Percentiles rank a stretch among this genome's conserved stretches.
phyloP scores from a whole-genome alignment of 2,329 filamentous ascomycete species.

The Whalleya microplaca region DNA sequence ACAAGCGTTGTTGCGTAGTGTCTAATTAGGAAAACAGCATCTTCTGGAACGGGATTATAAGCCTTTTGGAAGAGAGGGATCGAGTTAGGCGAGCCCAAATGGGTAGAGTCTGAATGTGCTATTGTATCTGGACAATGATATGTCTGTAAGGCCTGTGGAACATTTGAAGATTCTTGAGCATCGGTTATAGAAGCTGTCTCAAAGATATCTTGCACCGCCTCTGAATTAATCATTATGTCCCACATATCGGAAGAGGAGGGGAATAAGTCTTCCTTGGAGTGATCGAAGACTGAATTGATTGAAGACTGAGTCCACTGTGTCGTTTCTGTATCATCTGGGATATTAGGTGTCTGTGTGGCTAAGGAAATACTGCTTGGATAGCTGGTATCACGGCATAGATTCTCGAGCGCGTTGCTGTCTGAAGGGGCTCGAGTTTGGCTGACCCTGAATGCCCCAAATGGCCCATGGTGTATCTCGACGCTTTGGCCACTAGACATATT shows the following conservation, averaged over 20 bases:
- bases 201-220: too few relatives aligned
- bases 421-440: background rate
- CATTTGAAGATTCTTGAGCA: too few relatives aligned
- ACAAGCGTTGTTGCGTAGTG: slow-evolving; percentile 43
- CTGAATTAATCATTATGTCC: too few relatives aligned
- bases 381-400: background rate
- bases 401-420: background rate
- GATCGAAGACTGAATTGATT: too few relatives aligned
- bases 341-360: too few relatives aligned
- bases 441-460: slow-evolving; percentile 16
- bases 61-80: background rate
- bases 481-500: slow-evolving; percentile 1
- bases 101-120: background rate
- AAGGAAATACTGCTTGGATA: background rate
- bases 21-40: slow-evolving; percentile 43
- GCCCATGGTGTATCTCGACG: slow-evolving; percentile 10
- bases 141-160: too few relatives aligned
- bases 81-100: background rate
- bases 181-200: too few relatives aligned
- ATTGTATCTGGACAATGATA: too few relatives aligned
- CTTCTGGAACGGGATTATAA: slow-evolving; percentile 24
- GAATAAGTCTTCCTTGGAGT: too few relatives aligned
- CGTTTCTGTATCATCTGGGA: too few relatives aligned
- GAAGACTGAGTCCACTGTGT: too few relatives aligned
- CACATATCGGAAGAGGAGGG: too few relatives aligned